phyloP scores from a whole-genome alignment of 2,329 filamentous ascomycete genomes.

The Fusarium musae region DNA sequence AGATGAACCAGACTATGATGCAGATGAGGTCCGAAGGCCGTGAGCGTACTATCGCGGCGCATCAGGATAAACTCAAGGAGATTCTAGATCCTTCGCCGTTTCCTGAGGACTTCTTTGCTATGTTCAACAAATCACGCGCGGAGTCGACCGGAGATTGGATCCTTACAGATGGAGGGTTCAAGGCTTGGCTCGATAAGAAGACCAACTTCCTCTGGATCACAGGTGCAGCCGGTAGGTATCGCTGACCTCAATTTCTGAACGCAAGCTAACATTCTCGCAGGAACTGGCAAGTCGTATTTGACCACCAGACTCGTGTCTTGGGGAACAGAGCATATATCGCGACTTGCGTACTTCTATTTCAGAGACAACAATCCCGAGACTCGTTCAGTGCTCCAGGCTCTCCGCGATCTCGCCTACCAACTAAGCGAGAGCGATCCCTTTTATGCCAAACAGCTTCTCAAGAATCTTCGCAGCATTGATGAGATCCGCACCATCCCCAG shows the following conservation, averaged over 20 bases:
- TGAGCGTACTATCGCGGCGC: slow-evolving; percentile 47
- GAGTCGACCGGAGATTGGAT: slow-evolving; percentile 60
- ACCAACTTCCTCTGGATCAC: slow-evolving; percentile 56
- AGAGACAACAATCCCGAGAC: slow-evolving; percentile 59
- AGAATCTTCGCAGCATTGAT: slow-evolving; percentile 49
- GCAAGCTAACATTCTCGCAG: slow-evolving; percentile 21
- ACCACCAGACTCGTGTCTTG: slow-evolving; percentile 57
- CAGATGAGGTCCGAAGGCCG: slow-evolving; percentile 50
- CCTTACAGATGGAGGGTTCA: slow-evolving; percentile 52
- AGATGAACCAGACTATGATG: slow-evolving; percentile 51
- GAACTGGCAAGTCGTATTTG: slow-evolving; percentile 60
- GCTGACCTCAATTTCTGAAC: fast-evolving
- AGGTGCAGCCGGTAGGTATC: slow-evolving; percentile 53
- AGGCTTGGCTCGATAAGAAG: slow-evolving; percentile 53
- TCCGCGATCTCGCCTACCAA: slow-evolving; percentile 60
- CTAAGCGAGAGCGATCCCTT: slow-evolving; percentile 57
- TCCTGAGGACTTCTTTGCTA: slow-evolving; percentile 55
- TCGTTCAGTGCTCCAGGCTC: slow-evolving; percentile 56
- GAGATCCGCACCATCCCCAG: slow-evolving; percentile 58
- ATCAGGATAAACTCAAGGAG: slow-evolving; percentile 53
- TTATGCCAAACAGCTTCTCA: slow-evolving; percentile 56
- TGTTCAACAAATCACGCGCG: slow-evolving; percentile 54
- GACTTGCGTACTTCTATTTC: slow-evolving; percentile 60
- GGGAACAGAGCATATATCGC: slow-evolving; percentile 49
- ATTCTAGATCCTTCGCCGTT: slow-evolving; percentile 56